These are phyloP conservation scores for Xylaria intraflava DNA, from an alignment of 495 filamentous ascomycete genomes.

Conservation along the genomic window DNA sequence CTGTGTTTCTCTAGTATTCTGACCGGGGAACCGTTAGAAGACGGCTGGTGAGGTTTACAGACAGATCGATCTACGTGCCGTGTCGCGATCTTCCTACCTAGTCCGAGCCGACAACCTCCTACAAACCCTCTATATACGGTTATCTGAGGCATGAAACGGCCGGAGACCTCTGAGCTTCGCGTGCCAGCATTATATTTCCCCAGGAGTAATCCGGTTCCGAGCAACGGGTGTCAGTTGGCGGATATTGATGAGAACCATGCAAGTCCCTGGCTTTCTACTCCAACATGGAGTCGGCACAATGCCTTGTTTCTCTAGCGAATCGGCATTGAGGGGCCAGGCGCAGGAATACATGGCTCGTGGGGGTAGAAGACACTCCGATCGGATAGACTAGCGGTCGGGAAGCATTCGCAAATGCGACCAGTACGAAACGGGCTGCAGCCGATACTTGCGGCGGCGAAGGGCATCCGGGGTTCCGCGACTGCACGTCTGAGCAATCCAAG, in stretches of 20 bases:
- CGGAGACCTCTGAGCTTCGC: background rate
- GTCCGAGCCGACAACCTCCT: background rate
- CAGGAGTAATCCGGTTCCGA: background rate
- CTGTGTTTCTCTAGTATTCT: background rate
- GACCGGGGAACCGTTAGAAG: background rate
- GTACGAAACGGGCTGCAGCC: constrained; percentile 1
- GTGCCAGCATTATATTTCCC: background rate
- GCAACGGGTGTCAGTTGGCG: background rate
- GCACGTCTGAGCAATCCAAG: constrained; percentile 4
- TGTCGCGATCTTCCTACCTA: background rate
- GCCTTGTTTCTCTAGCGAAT: constrained; percentile 3
- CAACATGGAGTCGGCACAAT: constrained; percentile 7
- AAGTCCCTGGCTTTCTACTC: constrained; percentile 3
- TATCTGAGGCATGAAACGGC: background rate
- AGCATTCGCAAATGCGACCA: constrained; percentile 3
- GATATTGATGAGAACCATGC: constrained; percentile 2
- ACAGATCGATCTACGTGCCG: background rate
- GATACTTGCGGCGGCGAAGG: constrained; percentile 2
- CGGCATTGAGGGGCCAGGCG: constrained; percentile 3
- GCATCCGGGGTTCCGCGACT: constrained; percentile 4
- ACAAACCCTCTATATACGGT: background rate
- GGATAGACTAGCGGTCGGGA: background rate
- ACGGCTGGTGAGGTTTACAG: background rate
- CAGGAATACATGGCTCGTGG: constrained; percentile 2
- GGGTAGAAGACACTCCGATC: constrained; percentile 2